Evolutionary conservation across 2,329 filamentous ascomycete genomes (phyloP).

Genomic region (Fusarium pininemorale): DNA sequence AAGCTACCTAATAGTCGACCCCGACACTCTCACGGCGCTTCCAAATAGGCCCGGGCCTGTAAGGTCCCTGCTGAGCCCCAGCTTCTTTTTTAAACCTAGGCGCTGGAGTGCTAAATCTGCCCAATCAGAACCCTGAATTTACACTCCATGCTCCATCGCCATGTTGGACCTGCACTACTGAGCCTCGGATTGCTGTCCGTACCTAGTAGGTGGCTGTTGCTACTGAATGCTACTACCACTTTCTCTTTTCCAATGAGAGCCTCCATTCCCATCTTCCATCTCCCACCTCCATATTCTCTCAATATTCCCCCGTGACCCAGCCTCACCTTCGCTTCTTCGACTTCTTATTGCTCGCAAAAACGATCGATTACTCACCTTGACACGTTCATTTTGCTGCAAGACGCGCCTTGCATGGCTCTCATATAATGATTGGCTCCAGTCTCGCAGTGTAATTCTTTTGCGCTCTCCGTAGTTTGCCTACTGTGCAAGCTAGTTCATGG

Average conservation of each 20-base stretch:
- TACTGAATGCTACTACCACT: constrained; percentile 22
- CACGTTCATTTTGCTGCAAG: constrained; percentile 18
- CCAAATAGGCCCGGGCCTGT: constrained; percentile 1
- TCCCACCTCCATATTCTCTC: constrained; percentile 26
- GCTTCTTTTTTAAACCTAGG: constrained; percentile 17
- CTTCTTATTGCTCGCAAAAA: background rate
- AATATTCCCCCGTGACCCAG: constrained; percentile 8
- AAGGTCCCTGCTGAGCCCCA: constrained; percentile 16
- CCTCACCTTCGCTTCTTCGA: constrained; percentile 5
- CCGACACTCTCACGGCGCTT: constrained; percentile 16
- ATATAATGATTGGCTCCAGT: constrained; percentile 45
- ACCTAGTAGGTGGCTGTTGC: constrained; percentile 16
- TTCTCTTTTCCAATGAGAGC: constrained; percentile 28
- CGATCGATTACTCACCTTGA: constrained; percentile 3
- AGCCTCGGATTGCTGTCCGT: constrained; percentile 34
- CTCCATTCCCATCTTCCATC: constrained; percentile 29
- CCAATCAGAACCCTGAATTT: constrained; percentile 22
- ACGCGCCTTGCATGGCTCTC: constrained; percentile 44
- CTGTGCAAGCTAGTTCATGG: constrained; percentile 55
- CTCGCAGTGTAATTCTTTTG: constrained; percentile 33
- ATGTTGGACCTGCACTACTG: constrained; percentile 27
- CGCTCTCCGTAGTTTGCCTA: constrained; percentile 15
- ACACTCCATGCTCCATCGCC: constrained; percentile 32
- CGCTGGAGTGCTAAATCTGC: constrained; percentile 8
- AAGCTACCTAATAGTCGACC: background rate